These are phyloP conservation scores for Leishmania lainsoni DNA, from an alignment of 208 protist genomes.

Conservation along the genomic window DNA sequence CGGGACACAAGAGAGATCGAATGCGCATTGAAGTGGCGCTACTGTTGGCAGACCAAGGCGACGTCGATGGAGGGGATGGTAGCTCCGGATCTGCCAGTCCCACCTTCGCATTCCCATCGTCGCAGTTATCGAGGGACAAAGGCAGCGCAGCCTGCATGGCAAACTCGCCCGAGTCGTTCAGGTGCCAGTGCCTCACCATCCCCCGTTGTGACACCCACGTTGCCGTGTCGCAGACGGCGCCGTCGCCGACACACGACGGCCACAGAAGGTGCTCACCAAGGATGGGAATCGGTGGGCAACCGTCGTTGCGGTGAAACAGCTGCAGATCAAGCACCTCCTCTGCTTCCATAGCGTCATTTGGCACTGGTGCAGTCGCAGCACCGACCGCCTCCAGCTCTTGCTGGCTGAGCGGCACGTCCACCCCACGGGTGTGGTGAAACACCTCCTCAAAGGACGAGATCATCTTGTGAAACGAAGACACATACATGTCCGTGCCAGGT, in stretches of 20 bases:
- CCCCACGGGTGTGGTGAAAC: constrained; percentile 46
- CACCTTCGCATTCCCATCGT: not conserved
- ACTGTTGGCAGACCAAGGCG: not conserved
- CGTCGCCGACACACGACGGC: constrained; percentile 74
- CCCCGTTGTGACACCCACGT: constrained; percentile 81
- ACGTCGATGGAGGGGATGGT: not conserved
- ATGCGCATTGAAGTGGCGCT: not conserved
- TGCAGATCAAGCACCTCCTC: constrained; percentile 79
- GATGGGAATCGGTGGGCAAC: constrained; percentile 55
- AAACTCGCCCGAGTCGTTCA: constrained; percentile 92
- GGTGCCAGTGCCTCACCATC: constrained; percentile 85
- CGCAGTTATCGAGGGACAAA: not conserved
- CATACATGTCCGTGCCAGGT: constrained; percentile 75
- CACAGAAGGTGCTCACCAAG: constrained; percentile 73
- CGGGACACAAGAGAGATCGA: constrained; percentile 1
- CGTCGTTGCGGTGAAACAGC: constrained; percentile 81
- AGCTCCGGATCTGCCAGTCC: not conserved
- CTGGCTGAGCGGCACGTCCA: constrained; percentile 34
- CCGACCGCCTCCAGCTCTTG: constrained; percentile 16
- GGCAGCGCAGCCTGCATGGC: constrained; percentile 83
- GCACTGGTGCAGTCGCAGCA: not conserved
- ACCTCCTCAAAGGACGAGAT: constrained; percentile 82
- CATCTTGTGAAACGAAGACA: constrained; percentile 69
- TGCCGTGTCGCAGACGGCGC: constrained; percentile 81
- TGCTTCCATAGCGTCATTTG: constrained; percentile 7